Conservation (phyloP, 768 basidiomycete genomes). For the Kwoniella shandongensis region DNA sequence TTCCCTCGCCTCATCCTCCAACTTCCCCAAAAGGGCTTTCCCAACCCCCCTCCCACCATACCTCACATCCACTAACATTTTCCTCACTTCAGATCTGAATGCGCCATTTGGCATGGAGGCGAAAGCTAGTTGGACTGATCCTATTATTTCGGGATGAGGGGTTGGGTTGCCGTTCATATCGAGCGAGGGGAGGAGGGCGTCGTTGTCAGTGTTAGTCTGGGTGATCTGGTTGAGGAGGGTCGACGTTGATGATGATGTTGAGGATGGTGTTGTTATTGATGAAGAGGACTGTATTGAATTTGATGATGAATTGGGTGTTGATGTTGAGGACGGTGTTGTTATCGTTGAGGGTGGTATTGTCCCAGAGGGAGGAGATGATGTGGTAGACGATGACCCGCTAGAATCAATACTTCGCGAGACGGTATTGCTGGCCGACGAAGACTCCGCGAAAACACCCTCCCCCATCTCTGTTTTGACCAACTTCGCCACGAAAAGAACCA, state of each 20-base stretch:
- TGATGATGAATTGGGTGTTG: too few species aligned
- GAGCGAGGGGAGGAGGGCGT: not conserved
- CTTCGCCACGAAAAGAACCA: conserved; percentile 6
- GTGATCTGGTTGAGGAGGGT: too few species aligned
- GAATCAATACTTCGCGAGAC: too few species aligned
- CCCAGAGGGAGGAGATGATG: too few species aligned
- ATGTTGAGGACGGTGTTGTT: too few species aligned
- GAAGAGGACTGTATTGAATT: too few species aligned
- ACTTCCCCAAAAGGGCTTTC: not conserved
- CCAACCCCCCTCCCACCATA: conserved; percentile 19
- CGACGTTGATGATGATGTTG: too few species aligned
- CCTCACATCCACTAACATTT: conserved; percentile 18
- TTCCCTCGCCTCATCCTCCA: conserved; percentile 9
- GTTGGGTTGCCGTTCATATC: conserved; percentile 11
- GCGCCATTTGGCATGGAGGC: conserved; percentile 13
- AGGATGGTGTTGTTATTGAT: not conserved
- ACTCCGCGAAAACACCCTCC: too few species aligned
- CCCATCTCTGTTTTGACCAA: not conserved
- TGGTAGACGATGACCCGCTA: too few species aligned
- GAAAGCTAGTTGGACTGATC: conserved; percentile 17
- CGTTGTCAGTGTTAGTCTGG: too few species aligned
- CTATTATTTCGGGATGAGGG: conserved; percentile 10
- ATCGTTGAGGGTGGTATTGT: too few species aligned
- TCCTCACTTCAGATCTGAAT: conserved; percentile 14
- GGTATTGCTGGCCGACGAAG: too few species aligned